phyloP scores from a whole-genome alignment of 805 yeast genomes.

The Cyberlindnera sargentensis region DNA sequence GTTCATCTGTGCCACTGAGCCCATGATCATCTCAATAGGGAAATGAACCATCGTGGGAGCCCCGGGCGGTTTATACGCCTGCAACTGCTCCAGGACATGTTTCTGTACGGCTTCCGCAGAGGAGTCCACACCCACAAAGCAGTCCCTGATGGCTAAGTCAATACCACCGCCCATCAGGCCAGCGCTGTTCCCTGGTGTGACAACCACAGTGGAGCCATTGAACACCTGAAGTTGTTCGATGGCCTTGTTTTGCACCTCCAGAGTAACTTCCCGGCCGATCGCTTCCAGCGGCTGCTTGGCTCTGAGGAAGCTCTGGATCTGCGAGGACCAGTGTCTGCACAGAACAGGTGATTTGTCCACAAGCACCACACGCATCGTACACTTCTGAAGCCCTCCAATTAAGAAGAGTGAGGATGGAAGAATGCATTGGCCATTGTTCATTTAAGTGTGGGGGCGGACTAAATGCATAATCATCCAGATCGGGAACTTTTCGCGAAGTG shows the following conservation, averaged over 20 bases:
- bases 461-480: no score
- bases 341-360: not conserved
- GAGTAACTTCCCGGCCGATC: not conserved
- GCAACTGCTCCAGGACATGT: constrained; percentile 20
- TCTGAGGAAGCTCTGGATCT: not conserved
- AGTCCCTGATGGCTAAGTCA: constrained; percentile 28
- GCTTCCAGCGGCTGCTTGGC: not conserved
- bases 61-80: constrained; percentile 22
- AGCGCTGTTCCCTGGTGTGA: constrained; percentile 35
- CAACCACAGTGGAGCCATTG: constrained; percentile 20
- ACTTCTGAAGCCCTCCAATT: no score
- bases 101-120: constrained; percentile 21
- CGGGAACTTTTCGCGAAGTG: not conserved
- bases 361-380: not conserved
- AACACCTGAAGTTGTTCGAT: not conserved
- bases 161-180: constrained; percentile 37
- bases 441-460: no score
- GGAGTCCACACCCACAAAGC: constrained; percentile 18
- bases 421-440: no score
- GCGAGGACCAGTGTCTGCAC: not conserved
- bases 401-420: no score
- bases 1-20: constrained; percentile 21
- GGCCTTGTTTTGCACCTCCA: not conserved
- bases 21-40: constrained; percentile 5
- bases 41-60: constrained; percentile 25